Base-by-base conservation (phyloP, 2,329 filamentous ascomycete genomes). In the Cadophora sp. region DNA sequence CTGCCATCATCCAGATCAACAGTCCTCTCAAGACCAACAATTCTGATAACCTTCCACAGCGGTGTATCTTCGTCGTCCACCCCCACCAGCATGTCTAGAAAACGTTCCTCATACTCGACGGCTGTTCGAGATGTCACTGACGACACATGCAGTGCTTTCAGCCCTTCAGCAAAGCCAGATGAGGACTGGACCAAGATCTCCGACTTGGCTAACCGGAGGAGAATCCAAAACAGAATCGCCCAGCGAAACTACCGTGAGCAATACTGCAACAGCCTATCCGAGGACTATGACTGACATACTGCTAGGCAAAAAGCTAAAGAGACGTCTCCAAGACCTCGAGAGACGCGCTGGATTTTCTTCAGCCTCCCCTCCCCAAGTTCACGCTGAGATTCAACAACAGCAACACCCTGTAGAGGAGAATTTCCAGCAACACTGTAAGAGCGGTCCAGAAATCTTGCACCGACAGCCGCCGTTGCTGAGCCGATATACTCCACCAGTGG, bases 131-230 rank as follows among this genome's bases (percentile, higher is more conserved):
- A 93, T 78, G 90, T 91, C 76, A 85, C 88, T 50, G 86, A 93
- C 78, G 91, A 90, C 79, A 97, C 92, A 70, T 97, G 93, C 83
- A 97, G 93, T 82, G 95, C 95, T 75, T 97, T 97, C 85, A 97
- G 93, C 82, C 91, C 91, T 76, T 97, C 93, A 72, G 95, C 94
- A 76, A 97, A 97, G 80, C 92, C 95, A 65, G 94, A 97, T 78
- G 95, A 98, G 83, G 95, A 98, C 83, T 98, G 95, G 95, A 97
- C 95, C 79, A 97, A 97, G 88, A 97, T 98, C 79, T 97, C 95
- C 67, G 95, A 98, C 81, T 90, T 98, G 69, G 95, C 94, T 62
- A 95, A 98, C 83, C 90, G 96, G 78, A 87, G 94, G 77, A 89
- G 94, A 79, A 97, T 97, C 83, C 94, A 98, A 83, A 98, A 98